Evolutionary conservation across 75 land plant species (phyloP).

Genomic region (Ceratopteris richardii): DNA sequence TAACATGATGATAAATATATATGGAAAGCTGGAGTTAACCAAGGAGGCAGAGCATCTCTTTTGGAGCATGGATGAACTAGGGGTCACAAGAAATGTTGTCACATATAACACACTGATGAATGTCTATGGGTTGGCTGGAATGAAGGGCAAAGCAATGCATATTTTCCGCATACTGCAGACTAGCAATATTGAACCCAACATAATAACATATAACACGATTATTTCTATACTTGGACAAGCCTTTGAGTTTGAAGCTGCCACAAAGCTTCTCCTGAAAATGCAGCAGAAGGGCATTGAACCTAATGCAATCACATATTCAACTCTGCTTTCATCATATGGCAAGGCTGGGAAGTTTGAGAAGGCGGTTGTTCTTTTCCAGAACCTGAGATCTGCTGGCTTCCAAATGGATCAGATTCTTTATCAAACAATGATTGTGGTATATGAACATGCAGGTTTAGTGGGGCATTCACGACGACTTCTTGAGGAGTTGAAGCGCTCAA

Average conservation of each 20-base stretch:
- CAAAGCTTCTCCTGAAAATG: slow-evolving; percentile 73
- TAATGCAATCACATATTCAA: slow-evolving; percentile 72
- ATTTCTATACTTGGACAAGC: slow-evolving; percentile 61
- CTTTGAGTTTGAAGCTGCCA: slow-evolving; percentile 70
- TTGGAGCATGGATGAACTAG: slow-evolving; percentile 63
- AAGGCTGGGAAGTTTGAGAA: slow-evolving; percentile 76
- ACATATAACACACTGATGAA: slow-evolving; percentile 86
- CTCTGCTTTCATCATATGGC: slow-evolving; percentile 74
- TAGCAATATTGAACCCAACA: slow-evolving; percentile 52
- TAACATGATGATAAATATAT: slow-evolving; percentile 91
- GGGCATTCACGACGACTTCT: slow-evolving; percentile 82
- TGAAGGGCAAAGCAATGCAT: slow-evolving; percentile 70
- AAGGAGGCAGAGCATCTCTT: slow-evolving; percentile 85
- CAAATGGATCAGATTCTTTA: slow-evolving; percentile 85
- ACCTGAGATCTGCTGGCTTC: slow-evolving; percentile 56
- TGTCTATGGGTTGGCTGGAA: slow-evolving; percentile 80
- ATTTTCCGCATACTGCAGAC: slow-evolving; percentile 70
- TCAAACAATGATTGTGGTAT: slow-evolving; percentile 80
- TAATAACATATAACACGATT: slow-evolving; percentile 92
- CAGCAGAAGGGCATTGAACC: slow-evolving; percentile 64
- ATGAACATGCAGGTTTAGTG: slow-evolving; percentile 75
- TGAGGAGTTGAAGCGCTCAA: slow-evolving; percentile 60
- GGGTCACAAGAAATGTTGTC: slow-evolving; percentile 59
- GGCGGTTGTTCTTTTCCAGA: slow-evolving; percentile 73
- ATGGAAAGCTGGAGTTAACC: slow-evolving; percentile 79